These are phyloP conservation scores for Trametes sp. DNA, from an alignment of 1,284 basidiomycete genomes.

Conservation along the genomic window DNA sequence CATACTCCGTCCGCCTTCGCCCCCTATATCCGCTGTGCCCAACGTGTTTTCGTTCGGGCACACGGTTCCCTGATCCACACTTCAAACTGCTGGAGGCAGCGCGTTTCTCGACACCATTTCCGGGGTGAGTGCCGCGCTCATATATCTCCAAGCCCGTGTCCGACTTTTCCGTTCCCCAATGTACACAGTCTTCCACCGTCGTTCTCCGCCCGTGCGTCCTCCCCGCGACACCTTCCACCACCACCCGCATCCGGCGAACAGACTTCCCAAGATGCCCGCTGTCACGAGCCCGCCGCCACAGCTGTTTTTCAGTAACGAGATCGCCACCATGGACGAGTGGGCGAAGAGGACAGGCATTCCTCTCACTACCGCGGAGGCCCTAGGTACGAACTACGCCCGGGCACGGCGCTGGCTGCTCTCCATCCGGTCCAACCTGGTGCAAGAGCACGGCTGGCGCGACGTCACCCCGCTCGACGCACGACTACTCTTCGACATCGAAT, in stretches of 20 bases:
- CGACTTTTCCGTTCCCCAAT: conserved; percentile 29
- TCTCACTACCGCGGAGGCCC: conserved; percentile 78
- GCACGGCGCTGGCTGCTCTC: conserved; percentile 76
- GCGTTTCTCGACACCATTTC: conserved; percentile 34
- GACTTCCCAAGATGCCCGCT: conserved; percentile 38
- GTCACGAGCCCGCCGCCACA: conserved; percentile 48
- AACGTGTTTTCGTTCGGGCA: conserved; percentile 37
- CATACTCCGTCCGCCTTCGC: conserved; percentile 29
- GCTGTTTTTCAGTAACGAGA: conserved; percentile 78
- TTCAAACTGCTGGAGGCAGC: conserved; percentile 41
- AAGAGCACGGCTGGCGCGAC: conserved; percentile 73
- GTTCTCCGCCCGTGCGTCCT: conserved; percentile 27
- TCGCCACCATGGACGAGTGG: conserved; percentile 83
- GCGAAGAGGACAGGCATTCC: conserved; percentile 78
- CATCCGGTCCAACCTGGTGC: conserved; percentile 67
- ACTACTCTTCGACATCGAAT: conserved; percentile 80
- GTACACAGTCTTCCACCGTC: conserved; percentile 31
- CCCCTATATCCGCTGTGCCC: conserved; percentile 32
- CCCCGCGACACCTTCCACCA: conserved; percentile 27
- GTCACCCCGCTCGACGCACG: conserved; percentile 64
- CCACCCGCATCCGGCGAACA: conserved; percentile 17
- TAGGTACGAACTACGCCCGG: conserved; percentile 79
- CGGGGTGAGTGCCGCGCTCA: conserved; percentile 35
- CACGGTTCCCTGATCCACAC: conserved; percentile 40
- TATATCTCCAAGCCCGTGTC: conserved; percentile 33